These are phyloP conservation scores for Cordyceps javanica DNA, from an alignment of 2,329 filamentous ascomycete genomes.

Conservation along the genomic window DNA sequence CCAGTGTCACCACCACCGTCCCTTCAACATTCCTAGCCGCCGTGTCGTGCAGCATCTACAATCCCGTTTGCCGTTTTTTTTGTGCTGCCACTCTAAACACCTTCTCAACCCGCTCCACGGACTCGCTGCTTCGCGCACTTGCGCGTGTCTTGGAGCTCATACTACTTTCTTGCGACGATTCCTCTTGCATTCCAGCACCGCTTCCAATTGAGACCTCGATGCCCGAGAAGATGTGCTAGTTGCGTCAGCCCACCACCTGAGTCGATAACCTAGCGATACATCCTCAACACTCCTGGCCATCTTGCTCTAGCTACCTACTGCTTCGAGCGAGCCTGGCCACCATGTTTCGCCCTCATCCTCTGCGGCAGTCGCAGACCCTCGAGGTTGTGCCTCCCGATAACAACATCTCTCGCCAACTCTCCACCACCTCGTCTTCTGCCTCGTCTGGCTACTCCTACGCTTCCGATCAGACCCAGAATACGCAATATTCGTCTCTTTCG, in stretches of 20 bases:
- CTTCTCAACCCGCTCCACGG: background rate
- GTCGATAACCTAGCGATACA: conserved; percentile 14
- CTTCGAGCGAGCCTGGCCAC: background rate
- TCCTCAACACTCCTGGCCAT: conserved; percentile 37
- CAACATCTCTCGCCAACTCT: conserved; percentile 54
- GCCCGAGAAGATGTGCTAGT: conserved; percentile 12
- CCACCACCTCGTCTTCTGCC: conserved; percentile 63
- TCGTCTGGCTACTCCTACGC: conserved; percentile 61
- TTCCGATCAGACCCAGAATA: conserved; percentile 50
- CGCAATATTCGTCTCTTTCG: conserved; percentile 67
- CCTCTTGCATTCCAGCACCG: conserved; percentile 12
- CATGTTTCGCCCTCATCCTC: conserved; percentile 47
- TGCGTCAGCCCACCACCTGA: conserved; percentile 15
- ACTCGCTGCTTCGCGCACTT: conserved; percentile 3
- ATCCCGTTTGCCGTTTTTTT: background rate
- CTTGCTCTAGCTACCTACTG: background rate
- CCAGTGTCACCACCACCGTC: conserved; percentile 14
- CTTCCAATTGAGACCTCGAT: conserved; percentile 1
- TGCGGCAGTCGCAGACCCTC: conserved; percentile 49
- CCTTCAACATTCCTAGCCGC: conserved; percentile 6
- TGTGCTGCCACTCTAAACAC: background rate
- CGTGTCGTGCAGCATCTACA: conserved; percentile 6
- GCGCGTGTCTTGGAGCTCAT: conserved; percentile 15
- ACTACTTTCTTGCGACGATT: conserved; percentile 1
- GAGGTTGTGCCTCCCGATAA: conserved; percentile 35